Evolutionary conservation across 192 early-diverging fungal species (phyloP).

Genomic region (Rhizophagus clarus): DNA sequence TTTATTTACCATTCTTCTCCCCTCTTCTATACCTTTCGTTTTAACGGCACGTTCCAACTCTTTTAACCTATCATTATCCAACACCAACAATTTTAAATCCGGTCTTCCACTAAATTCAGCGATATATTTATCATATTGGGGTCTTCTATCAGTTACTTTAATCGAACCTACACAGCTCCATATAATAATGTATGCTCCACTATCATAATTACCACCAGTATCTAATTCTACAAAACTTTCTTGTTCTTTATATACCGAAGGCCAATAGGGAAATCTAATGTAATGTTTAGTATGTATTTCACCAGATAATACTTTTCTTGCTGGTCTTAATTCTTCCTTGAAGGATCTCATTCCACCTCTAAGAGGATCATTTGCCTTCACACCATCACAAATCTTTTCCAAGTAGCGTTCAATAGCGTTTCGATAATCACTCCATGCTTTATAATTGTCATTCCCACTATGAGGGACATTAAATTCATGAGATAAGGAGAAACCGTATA

Average conservation of each 20-base stretch:
- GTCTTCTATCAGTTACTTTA: background rate
- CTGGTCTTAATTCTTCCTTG: background rate
- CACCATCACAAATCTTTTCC: background rate
- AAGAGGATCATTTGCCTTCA: background rate
- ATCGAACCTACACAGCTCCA: conserved; percentile 7
- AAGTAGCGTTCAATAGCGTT: background rate
- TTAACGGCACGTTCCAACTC: background rate
- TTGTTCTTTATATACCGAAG: background rate
- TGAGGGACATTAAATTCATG: background rate
- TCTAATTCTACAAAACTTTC: background rate
- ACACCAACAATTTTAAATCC: background rate
- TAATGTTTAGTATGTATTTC: background rate
- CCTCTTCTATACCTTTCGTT: background rate
- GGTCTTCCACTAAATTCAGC: conserved; percentile 14
- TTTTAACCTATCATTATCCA: background rate
- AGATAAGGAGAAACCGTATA: background rate
- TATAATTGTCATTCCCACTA: background rate
- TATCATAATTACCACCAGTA: background rate
- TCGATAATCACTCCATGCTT: background rate
- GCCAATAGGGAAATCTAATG: background rate
- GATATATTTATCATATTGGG: background rate
- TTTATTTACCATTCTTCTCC: background rate
- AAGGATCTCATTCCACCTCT: background rate
- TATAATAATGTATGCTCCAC: background rate
- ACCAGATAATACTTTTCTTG: background rate